Base-by-base conservation (phyloP, 106 monocot genomes). In the Triglochin maritima region DNA sequence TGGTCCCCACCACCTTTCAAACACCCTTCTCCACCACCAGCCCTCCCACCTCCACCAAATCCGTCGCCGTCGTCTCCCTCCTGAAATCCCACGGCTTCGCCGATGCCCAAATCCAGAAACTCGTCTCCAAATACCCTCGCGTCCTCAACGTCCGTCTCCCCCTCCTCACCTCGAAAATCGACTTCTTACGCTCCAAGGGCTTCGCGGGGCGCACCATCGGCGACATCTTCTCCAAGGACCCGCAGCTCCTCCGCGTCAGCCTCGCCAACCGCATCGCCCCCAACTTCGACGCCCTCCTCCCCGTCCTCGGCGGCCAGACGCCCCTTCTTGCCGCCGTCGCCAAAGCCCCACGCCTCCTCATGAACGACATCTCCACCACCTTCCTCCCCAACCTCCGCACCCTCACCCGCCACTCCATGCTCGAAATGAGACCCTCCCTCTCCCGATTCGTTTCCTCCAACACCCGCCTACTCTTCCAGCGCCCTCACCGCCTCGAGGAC, bases 21-120 rank as follows among this genome's bases (percentile, higher is more conserved):
- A 29, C 29, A 29, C 29, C 29, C 29, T 29, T 29, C 29, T 29
- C 29, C 29, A 29, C 29, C 29, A 29, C 29, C 29, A 29, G 29
- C 29, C 29, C 29, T 29, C 29, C 29, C 29, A 29, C 29, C 29
- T 29, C 29, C 29, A 0, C 1, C 29, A 29, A 29, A 29, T 29
- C 29, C 29, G 50, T 2, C 50, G 13, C 62, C 29, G 46, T 13
- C 44, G 4, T 63, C 44, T 3, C 62, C 45, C 11, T 63, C 29
- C 42, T 63, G 13, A 43, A 45, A 44, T 63, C 62, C 62, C 44
- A 63, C 46, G 62, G 44, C 44, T 63, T 63, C 62, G 13, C 62
- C 62, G 62, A 63, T 42, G 44, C 9, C 10, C 62, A 63, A 44
- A 47, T 63, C 62, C 13, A 7, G 2, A 63, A 63, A 46, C 47